Evolutionary conservation across 306 rosid genomes (phyloP), one percentile per base, ranked within the genome.

Genomic region (Hippophae tibetana): DNA sequence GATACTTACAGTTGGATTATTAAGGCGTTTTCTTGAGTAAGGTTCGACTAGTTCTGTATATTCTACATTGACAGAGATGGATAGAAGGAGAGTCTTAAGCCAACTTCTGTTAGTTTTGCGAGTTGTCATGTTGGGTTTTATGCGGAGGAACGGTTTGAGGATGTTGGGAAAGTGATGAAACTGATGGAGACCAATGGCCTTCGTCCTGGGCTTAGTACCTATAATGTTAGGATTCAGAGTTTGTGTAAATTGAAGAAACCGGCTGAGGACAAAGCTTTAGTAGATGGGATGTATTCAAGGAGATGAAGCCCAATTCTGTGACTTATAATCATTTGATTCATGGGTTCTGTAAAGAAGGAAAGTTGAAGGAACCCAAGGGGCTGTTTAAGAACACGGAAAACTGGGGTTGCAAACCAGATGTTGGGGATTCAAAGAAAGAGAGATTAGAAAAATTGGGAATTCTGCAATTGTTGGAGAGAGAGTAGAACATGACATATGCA

Each of bases 261-360:
- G 3, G 6, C 40, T 7, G 95, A 90, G 70, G 98, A 89, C 1
- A 82, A 76, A 70, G 89, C 87, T 1, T 64, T 90, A 81, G 43
- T 85, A 3, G 78, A 77, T 11, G 92, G 80, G 58, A 83, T 90
- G 95, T 31, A 79, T 25, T 57, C 66, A 13, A 52, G 73, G 26
- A 79, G 87, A 79, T 63, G 55, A 87, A 81, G 79, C 86, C 90
- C 5, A 81, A 87, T 74, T 57, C 80, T 0, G 71, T 67, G 59
- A 83, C 72, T 2, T 85, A 78, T 56, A 11, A 42, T 31, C 76
- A 80, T 63, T 83, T 92, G 87, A 92, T 92, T 61, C 64, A 54
- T 63, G 98, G 98, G 46, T 81, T 83, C 27, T 78, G 93, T 54
- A 71, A 5, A 47, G 98, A 87, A 68, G 92, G 86, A n/a, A 66